Evolutionary conservation across 129 eudicot genomes (phyloP), one percentile per base, ranked within the genome.

Genomic region (Artemisia tridentata): DNA sequence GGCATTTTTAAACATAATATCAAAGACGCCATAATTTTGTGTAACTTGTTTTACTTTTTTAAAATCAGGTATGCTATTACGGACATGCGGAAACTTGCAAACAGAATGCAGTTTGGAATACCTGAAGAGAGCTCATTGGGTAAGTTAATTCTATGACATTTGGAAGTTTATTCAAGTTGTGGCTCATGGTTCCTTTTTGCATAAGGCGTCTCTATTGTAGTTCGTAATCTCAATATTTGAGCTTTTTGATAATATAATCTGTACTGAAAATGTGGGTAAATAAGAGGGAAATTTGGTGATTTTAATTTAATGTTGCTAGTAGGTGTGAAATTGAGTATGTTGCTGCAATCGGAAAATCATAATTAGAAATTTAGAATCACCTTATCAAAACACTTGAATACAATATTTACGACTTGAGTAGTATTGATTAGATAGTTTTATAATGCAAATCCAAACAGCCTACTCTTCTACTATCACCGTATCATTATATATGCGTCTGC

Each of bases 91-190:
- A 95, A 95, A 83, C 84, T 90, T 65, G 99, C 97, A 18, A 95
- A 95, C 75, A 80, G 97, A 78, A 90, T 95, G 99, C 93, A 86
- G 81, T 95, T 95, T 76, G 99, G 99, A 25, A 65, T 95, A 1
- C 97, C 97, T 27, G 99, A 87, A 73, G 96, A 95, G 84, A 90
- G 97, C 77, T 95, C 99, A 58, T 67, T 90, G 69, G 99, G 99
- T 95, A 82, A 52, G 29, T 18, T n/a, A 58, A 12, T 53, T 65
- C 4, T 64, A 59, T 23, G 15, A 20, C 11, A 34, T 59, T 3
- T 55, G 14, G 11, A 55, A 18, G 21, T 20, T 55, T 14, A 23
- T 8, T 55, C 11, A 27, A 61, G 11, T 62, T 47, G 7, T 7
- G 50, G 13, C 34, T 68, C 12, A 68, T n/a, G 45, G 45, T 67